Evolutionary conservation across 1,284 basidiomycete genomes (phyloP), one percentile per base, ranked within the genome.

Genomic region (Boletus semigastroideus): DNA sequence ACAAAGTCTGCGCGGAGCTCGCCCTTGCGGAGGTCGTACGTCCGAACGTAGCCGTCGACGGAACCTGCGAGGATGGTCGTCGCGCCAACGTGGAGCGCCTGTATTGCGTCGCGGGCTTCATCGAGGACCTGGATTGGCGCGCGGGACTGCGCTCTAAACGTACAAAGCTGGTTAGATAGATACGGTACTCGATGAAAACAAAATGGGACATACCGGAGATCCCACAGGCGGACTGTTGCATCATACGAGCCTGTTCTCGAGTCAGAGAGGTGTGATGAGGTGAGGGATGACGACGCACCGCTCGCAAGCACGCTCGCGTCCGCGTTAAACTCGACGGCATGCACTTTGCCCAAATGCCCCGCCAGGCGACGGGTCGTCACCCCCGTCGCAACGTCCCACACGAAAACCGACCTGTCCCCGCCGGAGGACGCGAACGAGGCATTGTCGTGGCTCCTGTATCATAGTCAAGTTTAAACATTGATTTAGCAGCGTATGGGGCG

Each of bases 361-460:
- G 87, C 74, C 53, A 98, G 79, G 43, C 94, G 78, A 39, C 93
- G 79, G 25, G 88, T 83, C 1, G 94, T 91, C 38, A 82, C 78
- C 1, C 92, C 96, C 14, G 87, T 84, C 11, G 87, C 84, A 9
- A 99, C 96, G 66, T 99, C 97, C 96, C 96, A 99, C 20, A 98
- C 71, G 60, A 94, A 95, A 0, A 98, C 88, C 42, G 86, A 86
- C 58, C 92, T 86, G 71, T 99, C 97, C 4, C 92, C 94, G 37
- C 97, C 97, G 25, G 90, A 92, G 3, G 91, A 94, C 1, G 90
- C 95, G 63, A 99, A 96, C 60, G 88, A 87, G 42, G 90, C 86
- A 72, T 98, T 99, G 71, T 98, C 95, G 56, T 90, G 86, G 20
- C 94, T 83, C 40, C 94, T 96, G 30, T 13, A 44, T 5, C 16